Percentiles rank a stretch among this genome's conserved stretches.
These are phyloP conservation scores for Leishmania aethiopica DNA, from an alignment of 208 protist genomes.

Conservation along the genomic window DNA sequence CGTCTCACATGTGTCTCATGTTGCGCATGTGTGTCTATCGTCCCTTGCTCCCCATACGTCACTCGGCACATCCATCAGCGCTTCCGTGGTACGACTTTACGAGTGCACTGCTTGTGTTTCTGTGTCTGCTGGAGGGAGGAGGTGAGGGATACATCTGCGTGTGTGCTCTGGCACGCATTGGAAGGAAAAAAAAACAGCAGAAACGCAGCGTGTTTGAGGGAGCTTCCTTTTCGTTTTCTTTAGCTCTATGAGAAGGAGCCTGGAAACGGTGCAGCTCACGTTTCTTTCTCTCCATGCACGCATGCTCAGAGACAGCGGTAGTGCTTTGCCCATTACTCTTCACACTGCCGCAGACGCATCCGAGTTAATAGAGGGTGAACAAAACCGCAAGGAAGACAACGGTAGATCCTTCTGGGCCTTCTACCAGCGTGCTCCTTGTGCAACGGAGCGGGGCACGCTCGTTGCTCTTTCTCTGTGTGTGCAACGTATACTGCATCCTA, in stretches of 20 bases:
- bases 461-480: background rate
- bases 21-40: background rate
- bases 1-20: background rate
- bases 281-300: background rate
- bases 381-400: background rate
- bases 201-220: background rate
- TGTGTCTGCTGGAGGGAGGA: background rate
- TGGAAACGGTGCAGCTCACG: background rate
- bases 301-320: background rate
- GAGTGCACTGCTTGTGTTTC: background rate
- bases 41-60: background rate
- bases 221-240: background rate
- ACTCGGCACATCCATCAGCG: background rate
- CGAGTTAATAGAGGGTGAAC: background rate
- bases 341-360: background rate
- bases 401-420: background rate
- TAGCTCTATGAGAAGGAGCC: background rate
- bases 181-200: background rate
- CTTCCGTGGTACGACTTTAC: background rate
- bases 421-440: background rate
- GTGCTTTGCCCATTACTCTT: background rate
- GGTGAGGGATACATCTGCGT: background rate
- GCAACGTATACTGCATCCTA: background rate
- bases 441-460: background rate
- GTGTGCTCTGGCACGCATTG: background rate